Conservation (phyloP, 2,329 filamentous ascomycete species). For the Aureobasidium leucospermi region DNA sequence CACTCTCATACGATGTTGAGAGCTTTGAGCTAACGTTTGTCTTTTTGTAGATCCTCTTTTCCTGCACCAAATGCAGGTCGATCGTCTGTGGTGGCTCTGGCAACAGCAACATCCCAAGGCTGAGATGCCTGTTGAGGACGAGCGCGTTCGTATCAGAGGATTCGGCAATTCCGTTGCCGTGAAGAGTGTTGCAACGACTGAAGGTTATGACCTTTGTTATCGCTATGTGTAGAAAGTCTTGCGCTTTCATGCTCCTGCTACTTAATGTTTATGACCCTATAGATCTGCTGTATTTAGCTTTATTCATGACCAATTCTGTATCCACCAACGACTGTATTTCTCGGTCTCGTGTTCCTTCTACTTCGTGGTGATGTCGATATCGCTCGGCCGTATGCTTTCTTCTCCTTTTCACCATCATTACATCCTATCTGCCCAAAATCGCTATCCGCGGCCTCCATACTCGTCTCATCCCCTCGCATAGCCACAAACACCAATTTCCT, state of each 20-base stretch:
- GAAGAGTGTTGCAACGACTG: constrained; percentile 19
- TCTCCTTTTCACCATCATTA: no score
- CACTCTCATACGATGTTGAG: not conserved
- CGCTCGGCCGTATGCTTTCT: no score
- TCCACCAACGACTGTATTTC: not conserved
- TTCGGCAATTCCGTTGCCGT: constrained; percentile 18
- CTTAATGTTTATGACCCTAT: not conserved
- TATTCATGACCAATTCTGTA: not conserved
- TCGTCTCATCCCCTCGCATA: no score
- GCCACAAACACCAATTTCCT: no score
- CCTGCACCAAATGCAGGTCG: constrained; percentile 16
- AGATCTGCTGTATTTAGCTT: not conserved
- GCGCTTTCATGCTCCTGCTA: no score
- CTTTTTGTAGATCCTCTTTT: constrained; percentile 15
- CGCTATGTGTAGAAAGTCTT: constrained; percentile 15
- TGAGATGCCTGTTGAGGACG: constrained; percentile 18
- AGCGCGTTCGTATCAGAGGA: constrained; percentile 18
- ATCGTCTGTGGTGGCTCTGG: constrained; percentile 18
- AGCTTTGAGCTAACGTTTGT: constrained; percentile 5
- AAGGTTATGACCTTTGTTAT: constrained; percentile 20
- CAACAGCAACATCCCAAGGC: constrained; percentile 18
- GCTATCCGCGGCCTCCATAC: no score
- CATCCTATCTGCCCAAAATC: no score
- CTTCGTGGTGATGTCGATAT: no score
- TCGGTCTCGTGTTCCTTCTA: no score